phyloP scores from a whole-genome alignment of 2,329 filamentous ascomycete genomes.

The Furcasterigmium sp. region DNA sequence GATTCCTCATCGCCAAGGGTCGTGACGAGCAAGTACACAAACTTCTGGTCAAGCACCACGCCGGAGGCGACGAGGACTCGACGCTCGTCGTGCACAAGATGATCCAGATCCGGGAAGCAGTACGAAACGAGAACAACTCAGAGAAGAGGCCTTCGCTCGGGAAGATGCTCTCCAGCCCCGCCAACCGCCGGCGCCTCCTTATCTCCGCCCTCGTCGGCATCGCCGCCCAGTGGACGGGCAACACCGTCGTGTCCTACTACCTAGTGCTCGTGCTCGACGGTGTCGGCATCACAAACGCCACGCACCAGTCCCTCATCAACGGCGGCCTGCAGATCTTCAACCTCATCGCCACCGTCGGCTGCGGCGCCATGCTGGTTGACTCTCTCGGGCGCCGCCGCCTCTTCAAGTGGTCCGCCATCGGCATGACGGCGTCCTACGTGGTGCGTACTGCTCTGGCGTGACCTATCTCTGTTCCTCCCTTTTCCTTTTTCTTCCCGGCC shows the following conservation, averaged over 20 bases:
- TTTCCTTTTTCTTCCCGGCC: conserved; percentile 12
- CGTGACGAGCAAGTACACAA: conserved; percentile 44
- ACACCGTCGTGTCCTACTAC: conserved; percentile 44
- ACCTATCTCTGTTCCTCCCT: neutral
- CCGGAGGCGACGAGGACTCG: conserved; percentile 35
- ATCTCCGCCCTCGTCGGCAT: conserved; percentile 43
- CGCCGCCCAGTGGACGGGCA: conserved; percentile 49
- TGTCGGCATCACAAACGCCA: conserved; percentile 21
- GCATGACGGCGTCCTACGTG: conserved; percentile 24
- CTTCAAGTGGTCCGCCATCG: conserved; percentile 19
- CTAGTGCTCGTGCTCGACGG: conserved; percentile 35
- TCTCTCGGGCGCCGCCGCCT: conserved; percentile 2
- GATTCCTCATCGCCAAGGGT: conserved; percentile 55
- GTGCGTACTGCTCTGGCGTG: conserved; percentile 19
- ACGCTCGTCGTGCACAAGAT: conserved; percentile 26
- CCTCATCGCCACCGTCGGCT: conserved; percentile 17
- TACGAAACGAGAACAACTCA: conserved; percentile 36
- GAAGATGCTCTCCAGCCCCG: conserved; percentile 17
- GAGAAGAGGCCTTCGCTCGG: conserved; percentile 11
- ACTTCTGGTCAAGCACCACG: conserved; percentile 50
- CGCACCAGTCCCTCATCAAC: conserved; percentile 23
- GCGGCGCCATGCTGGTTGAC: conserved; percentile 2
- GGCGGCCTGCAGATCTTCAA: conserved; percentile 8
- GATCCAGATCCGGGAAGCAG: conserved; percentile 30
- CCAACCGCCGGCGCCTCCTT: conserved; percentile 36